Base-by-base conservation (phyloP, 345 rosid genomes). In the Aquilaria sinensis region DNA sequence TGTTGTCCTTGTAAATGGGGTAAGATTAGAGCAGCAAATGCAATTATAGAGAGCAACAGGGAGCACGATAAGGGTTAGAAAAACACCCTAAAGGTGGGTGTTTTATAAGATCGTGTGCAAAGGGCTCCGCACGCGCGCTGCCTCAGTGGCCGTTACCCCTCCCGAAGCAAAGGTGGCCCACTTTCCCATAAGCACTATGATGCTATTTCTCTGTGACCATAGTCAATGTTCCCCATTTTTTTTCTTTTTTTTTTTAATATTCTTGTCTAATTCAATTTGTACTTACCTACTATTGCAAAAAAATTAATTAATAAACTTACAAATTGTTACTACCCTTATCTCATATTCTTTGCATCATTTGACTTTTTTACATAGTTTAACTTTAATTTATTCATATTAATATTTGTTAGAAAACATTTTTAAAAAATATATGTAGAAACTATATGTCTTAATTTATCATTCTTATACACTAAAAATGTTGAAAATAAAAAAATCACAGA, bases 121-220 rank as follows among this genome's bases (percentile, higher is more conserved):
- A 63, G 54, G 60, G 50, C 66, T 68, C 76, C 73, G 83, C 87
- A 85, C 78, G 84, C 85, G 83, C 68, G 78, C 80, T 74, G 76
- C 53, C 57, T 60, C 56, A 9, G 13, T 41, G 54, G 47, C 10
- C 11, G 51, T 15, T 55, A 6, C 29, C 6, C 31, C 13, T 13
- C 31, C 53, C 32, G 67, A 15, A 23, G 23, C 23, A 23, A 23
- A 23, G 23, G 23, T 1, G 23, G 23, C 23, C 23, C 57, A 0
- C 57, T 45, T 30, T 31, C 37, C 33, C 37, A 1, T 31, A 31
- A 46, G 10, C 29, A n/a, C 14, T 49, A 32, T 47, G 60, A 56
- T 16, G 63, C 58, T 47, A 46, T 30, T 45, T 29, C 33, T 56
- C 65, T 48, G 7, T 14, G 73, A 23, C 60, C 43, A 51, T 59